phyloP scores from a whole-genome alignment of 2,329 filamentous ascomycete genomes.

The Botrytis sinoallii region DNA sequence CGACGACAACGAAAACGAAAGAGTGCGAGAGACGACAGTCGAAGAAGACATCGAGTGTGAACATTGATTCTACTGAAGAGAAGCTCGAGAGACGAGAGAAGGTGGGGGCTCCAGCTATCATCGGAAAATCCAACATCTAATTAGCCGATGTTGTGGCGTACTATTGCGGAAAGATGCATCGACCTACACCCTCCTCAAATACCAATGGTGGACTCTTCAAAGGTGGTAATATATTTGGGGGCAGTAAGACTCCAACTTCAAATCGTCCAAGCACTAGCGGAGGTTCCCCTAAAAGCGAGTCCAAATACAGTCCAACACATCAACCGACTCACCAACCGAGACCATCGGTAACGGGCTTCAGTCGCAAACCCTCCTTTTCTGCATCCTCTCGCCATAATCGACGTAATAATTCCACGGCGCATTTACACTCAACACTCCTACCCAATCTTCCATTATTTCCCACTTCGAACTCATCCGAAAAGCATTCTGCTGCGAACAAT shows the following conservation, averaged over 20 bases:
- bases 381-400: constrained; percentile 40
- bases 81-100: not conserved
- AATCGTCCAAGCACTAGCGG: constrained; percentile 33
- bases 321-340: constrained; percentile 18
- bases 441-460: constrained; percentile 6
- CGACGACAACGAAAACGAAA: not conserved
- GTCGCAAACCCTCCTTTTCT: constrained; percentile 53
- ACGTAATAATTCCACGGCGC: constrained; percentile 42
- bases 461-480: constrained; percentile 24
- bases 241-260: constrained; percentile 32
- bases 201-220: constrained; percentile 26
- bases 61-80: not conserved
- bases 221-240: constrained; percentile 28
- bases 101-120: not conserved
- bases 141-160: constrained; percentile 18
- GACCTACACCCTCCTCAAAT: constrained; percentile 17
- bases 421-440: constrained; percentile 19
- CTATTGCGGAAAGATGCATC: constrained; percentile 22
- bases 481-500: constrained; percentile 25
- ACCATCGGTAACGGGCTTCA: constrained; percentile 48
- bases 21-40: not conserved
- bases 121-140: not conserved
- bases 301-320: constrained; percentile 19
- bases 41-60: not conserved
- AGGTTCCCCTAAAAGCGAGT: constrained; percentile 29